Evolutionary conservation across 108 stramenopile species (phyloP).

Genomic region (Conticribra guillardii): DNA sequence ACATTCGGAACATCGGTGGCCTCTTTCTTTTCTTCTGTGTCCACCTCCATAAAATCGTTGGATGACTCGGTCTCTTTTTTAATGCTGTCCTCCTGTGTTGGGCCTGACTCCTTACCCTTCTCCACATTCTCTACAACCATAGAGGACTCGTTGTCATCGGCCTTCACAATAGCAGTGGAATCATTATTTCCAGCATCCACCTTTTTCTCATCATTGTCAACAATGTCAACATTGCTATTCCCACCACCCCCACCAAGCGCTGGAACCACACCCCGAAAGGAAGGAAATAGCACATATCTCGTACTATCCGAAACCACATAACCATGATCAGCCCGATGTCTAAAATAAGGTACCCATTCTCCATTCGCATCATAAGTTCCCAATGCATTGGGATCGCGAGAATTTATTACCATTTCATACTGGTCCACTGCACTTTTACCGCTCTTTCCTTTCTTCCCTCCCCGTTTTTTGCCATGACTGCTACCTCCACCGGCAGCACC

Average conservation of each 20-base stretch:
- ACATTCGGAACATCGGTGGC: not conserved
- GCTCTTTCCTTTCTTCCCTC: conserved; percentile 19
- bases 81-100: no score
- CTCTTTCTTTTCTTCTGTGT: conserved; percentile 4
- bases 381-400: conserved; percentile 39
- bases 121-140: conserved; percentile 1
- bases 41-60: not conserved
- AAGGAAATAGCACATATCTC: conserved; percentile 74
- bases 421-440: conserved; percentile 3
- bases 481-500: not conserved
- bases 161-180: no score
- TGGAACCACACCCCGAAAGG: conserved; percentile 42
- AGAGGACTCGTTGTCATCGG: no score
- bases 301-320: conserved; percentile 86
- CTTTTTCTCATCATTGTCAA: not conserved
- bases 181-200: conserved; percentile 2
- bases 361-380: conserved; percentile 36
- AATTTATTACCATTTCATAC: conserved; percentile 41
- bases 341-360: conserved; percentile 50
- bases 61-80: no score
- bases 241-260: conserved; percentile 5
- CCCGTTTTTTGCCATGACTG: conserved; percentile 10
- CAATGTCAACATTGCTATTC: not conserved
- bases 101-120: no score
- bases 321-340: conserved; percentile 69